Percentiles rank a stretch among this genome's conserved stretches.
phyloP scores from a whole-genome alignment of 768 basidiomycete genomes.

The Glaciozyma antarctica region DNA sequence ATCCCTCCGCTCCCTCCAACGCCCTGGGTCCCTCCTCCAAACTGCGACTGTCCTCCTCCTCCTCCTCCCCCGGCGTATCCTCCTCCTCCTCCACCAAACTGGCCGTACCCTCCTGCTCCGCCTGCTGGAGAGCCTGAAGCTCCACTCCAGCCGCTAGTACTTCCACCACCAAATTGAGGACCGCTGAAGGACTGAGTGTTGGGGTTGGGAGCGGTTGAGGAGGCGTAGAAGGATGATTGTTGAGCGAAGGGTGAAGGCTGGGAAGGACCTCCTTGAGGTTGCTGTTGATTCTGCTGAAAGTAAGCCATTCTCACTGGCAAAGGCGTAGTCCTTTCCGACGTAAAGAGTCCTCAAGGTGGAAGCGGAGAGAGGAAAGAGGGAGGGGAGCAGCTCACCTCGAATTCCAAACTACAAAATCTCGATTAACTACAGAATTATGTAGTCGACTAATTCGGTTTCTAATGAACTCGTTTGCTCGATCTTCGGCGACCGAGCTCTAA shows the following conservation, averaged over 20 bases:
- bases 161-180: conserved; percentile 21
- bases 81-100: conserved; percentile 4
- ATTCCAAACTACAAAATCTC: no score
- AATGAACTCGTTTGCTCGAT: no score
- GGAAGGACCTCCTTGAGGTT: conserved; percentile 9
- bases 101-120: conserved; percentile 8
- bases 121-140: neutral
- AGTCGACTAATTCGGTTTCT: no score
- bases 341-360: no score
- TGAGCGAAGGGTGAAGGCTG: conserved; percentile 7
- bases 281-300: neutral
- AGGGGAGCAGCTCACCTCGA: no score
- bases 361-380: no score
- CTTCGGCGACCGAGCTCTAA: no score
- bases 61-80: neutral
- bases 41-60: conserved; percentile 7
- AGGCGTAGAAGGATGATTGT: neutral
- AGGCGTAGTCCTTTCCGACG: no score
- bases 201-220: neutral
- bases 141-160: neutral
- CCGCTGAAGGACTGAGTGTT: conserved; percentile 3
- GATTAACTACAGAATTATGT: no score
- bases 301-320: no score
- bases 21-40: neutral
- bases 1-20: conserved; percentile 1